Evolutionary conservation across 129 eudicot species (phyloP).

Genomic region (Flaveria bidentis): DNA sequence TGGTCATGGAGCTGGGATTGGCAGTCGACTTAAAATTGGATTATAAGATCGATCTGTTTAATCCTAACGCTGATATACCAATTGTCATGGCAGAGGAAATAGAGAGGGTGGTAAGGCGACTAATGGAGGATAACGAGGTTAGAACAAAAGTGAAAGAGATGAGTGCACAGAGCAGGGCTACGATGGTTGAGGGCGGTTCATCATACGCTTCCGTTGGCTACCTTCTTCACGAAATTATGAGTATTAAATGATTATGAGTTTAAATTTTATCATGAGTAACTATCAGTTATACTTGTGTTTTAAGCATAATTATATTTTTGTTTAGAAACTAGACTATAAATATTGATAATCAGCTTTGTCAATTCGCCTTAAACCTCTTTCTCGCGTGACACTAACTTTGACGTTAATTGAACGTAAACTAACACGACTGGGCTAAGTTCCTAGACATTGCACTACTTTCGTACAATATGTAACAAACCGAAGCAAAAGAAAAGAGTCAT

Average conservation of each 20-base stretch:
- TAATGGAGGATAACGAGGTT: slow-evolving; percentile 27
- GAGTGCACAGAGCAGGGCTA: slow-evolving; percentile 8
- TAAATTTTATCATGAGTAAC: neutral
- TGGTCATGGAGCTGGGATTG: slow-evolving; percentile 30
- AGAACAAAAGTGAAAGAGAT: slow-evolving; percentile 25
- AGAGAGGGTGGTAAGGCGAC: slow-evolving; percentile 18
- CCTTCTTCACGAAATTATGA: slow-evolving; percentile 1
- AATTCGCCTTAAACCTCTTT: too few relatives aligned
- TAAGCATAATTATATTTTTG: too few relatives aligned
- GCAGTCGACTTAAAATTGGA: slow-evolving; percentile 37
- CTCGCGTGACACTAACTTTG: too few relatives aligned
- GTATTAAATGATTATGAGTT: neutral
- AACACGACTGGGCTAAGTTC: too few relatives aligned
- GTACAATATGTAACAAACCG: too few relatives aligned
- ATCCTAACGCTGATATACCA: neutral
- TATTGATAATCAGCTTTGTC: too few relatives aligned
- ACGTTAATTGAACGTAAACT: too few relatives aligned
- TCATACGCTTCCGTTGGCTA: slow-evolving; percentile 27
- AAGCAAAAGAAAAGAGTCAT: too few relatives aligned
- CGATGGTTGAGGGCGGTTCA: slow-evolving; percentile 41
- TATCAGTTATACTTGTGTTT: too few relatives aligned
- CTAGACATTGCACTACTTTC: too few relatives aligned
- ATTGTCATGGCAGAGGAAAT: slow-evolving; percentile 32
- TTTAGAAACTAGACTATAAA: too few relatives aligned
- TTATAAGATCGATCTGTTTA: slow-evolving; percentile 29